Base-by-base conservation (phyloP, 1,284 basidiomycete genomes). In the Cutaneotrichosporon sp. region DNA sequence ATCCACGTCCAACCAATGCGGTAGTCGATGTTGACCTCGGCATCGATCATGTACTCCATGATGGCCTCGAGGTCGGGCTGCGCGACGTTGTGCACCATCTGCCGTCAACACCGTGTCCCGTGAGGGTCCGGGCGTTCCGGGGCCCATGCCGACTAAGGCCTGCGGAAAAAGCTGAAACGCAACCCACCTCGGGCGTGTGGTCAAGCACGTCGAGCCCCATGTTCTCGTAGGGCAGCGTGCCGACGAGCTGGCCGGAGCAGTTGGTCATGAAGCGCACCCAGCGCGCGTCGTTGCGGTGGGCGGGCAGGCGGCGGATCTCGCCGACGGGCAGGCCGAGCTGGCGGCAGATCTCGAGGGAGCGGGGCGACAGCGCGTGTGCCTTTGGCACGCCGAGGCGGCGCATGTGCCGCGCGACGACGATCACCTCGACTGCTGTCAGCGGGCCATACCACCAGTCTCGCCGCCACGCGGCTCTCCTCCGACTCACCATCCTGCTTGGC, bases 61-160 rank as follows among this genome's bases (percentile, higher is more conserved):
- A 66, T 51, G 7, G 31, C 58, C 58, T 70, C 67, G 22, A 70
- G 61, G 49, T 70, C 69, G 13, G 69, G 69, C 57, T 70, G 69
- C 2, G 69, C 59, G 9, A 70, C 66, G 27, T 70, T 70, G 64
- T 70, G 69, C n/a, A 68, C 56, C 52, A 70, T 70, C 67, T 69
- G 49, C 49, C 8, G 49, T 47, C 6, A 49, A 29, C 24, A 20
- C n/a, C 2, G 29, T 1, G n/a, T n/a, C n/a, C n/a, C n/a, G n/a
- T n/a, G n/a, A n/a, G n/a, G n/a, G n/a, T n/a, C n/a, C n/a, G n/a
- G 16, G 16, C 6, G 29, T 29, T 10, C 29, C 4, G 18, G 45
- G 45, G 45, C 45, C 3, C 43, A 45, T 31, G 25, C 20, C 38
- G 42, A 18, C 18, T 9, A 18, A 42, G 45, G 45, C 22, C 20